A percentile compares a stretch with the other conserved stretches of the same genome.
phyloP scores from a whole-genome alignment of 352 stramenopile genomes.

The Elongisporangium anandrum region DNA sequence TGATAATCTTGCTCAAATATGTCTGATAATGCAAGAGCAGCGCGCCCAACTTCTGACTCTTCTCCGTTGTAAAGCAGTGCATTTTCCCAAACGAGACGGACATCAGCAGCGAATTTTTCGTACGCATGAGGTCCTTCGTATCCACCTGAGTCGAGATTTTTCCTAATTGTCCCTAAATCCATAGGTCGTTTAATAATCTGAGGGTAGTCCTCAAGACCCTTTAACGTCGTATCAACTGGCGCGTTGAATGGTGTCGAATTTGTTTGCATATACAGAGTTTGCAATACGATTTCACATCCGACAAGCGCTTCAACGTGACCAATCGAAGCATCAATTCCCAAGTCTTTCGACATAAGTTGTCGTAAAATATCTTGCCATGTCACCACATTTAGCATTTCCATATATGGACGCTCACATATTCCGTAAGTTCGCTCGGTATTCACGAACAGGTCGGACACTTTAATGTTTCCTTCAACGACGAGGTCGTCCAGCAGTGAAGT shows the following conservation, averaged over 20 bases:
- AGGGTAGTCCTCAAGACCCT: constrained; percentile 85
- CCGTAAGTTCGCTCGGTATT: constrained; percentile 72
- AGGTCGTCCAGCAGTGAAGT: constrained; percentile 71
- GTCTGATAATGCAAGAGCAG: constrained; percentile 65
- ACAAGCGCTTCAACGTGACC: constrained; percentile 69
- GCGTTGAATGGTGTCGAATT: constrained; percentile 77
- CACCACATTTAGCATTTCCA: constrained; percentile 73
- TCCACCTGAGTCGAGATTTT: constrained; percentile 58
- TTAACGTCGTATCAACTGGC: constrained; percentile 71
- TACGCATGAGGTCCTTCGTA: constrained; percentile 64
- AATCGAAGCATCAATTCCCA: constrained; percentile 70
- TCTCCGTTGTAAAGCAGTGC: constrained; percentile 73
- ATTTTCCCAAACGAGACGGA: constrained; percentile 86
- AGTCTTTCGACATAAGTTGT: constrained; percentile 77
- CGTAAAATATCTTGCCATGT: constrained; percentile 85
- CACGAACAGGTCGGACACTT: constrained; percentile 72
- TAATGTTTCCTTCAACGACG: constrained; percentile 77
- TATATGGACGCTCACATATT: constrained; percentile 59
- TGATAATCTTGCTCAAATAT: constrained; percentile 83
- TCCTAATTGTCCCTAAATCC: constrained; percentile 88
- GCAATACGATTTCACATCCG: constrained; percentile 73
- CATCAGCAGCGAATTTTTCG: constrained; percentile 64
- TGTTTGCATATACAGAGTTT: constrained; percentile 81
- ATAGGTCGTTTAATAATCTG: constrained; percentile 87
- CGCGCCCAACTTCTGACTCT: constrained; percentile 67